Evolutionary conservation across 768 basidiomycete genomes (phyloP), one percentile per base, ranked within the genome.

Genomic region (Rhizopogon vinicolor): DNA sequence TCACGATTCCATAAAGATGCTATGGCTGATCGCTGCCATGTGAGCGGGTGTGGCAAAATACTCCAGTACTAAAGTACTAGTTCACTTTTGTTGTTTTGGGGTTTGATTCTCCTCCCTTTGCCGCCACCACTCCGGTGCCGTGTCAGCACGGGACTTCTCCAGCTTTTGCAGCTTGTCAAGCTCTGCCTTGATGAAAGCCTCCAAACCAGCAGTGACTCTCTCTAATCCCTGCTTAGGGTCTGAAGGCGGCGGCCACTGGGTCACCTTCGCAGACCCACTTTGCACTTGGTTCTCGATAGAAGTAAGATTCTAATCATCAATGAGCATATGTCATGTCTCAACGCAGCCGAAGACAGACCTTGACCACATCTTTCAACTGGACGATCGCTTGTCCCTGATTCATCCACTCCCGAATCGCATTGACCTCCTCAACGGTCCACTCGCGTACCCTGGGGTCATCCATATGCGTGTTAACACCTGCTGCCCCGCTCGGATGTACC

Each of bases 371-470:
- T 56, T 67, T 70, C 18, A 72, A 50, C 45, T 60, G 55, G 5
- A 67, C 58, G 7, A 68, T 51, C 28, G 60, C 61, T 9, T 63
- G 58, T n/a, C 72, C 68, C 49, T 75, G 60, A 0, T 63, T 55
- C 54, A 82, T 63, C 70, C 76, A 83, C 13, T 58, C 61, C 22
- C 66, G 61, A 46, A 76, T 66, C 14, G 64, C 52, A 0, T 56
- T 52, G 48, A 67, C 58, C 53, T 80, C 80, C 33, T 75, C 71
- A 12, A 12, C 29, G 12, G 71, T 74, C 65, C 68, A 74, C 51
- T 75, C 74, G 9, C 78, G 72, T 18, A 79, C 70, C 48, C 78
- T 68, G 1, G 58, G 66, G 44, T 69, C 72, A 44, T 70, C 71
- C 57, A 73, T 68, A 28, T 72, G 53, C 14, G 22, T 9, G 19